Percentiles rank a stretch among this genome's conserved stretches.
Conservation (phyloP, 441 rosid species). For the Breynia disticha region DNA sequence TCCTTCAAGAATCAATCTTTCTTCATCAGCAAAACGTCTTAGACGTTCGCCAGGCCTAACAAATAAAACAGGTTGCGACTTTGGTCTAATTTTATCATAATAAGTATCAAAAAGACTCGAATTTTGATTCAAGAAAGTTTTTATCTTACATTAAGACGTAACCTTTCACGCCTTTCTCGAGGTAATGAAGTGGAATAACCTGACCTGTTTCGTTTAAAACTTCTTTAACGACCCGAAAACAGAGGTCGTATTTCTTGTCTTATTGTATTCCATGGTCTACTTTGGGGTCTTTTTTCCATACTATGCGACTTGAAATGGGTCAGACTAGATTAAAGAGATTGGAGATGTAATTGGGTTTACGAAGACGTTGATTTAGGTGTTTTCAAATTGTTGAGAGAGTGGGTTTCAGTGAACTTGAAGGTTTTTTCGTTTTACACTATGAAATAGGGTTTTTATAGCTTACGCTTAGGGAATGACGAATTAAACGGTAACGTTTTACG, state of each 20-base stretch:
- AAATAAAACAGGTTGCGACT: conserved; percentile 44
- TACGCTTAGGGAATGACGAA: neutral
- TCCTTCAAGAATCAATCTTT: too few relatives aligned
- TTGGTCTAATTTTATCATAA: conserved; percentile 55
- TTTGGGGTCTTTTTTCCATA: conserved; percentile 57
- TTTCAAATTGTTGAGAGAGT: neutral
- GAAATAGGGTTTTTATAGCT: conserved; percentile 3
- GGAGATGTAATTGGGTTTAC: conserved; percentile 4
- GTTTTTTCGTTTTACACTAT: too few relatives aligned
- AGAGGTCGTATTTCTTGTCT: conserved; percentile 50
- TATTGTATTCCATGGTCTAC: conserved; percentile 62
- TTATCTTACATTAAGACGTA: conserved; percentile 41
- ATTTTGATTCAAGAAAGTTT: conserved; percentile 40
- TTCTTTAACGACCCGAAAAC: conserved; percentile 60
- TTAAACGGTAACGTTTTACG: conserved; percentile 9
- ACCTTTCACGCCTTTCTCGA: conserved; percentile 65
- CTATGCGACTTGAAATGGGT: conserved; percentile 58
- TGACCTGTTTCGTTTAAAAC: conserved; percentile 72
- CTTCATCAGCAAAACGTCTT: conserved; percentile 49
- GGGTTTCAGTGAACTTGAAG: neutral
- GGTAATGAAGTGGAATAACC: conserved; percentile 58
- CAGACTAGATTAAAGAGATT: conserved; percentile 9
- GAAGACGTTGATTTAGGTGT: neutral
- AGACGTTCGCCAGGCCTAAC: conserved; percentile 45
- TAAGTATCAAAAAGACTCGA: conserved; percentile 50